Evolutionary conservation across 192 early-diverging fungal genomes (phyloP).

Genomic region (Diversispora epigaea): DNA sequence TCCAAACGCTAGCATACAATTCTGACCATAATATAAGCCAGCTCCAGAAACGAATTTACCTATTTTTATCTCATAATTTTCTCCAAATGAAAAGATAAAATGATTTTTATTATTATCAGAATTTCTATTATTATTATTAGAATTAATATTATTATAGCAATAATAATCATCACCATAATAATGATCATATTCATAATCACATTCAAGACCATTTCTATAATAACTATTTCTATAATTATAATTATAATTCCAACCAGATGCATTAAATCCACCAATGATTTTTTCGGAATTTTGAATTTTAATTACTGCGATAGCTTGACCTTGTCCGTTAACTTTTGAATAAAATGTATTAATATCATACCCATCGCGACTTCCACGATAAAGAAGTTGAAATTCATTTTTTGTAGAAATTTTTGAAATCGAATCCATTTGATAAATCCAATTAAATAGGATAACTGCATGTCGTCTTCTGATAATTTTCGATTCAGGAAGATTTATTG

Average conservation of each 20-base stretch:
- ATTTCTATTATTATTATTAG: no score
- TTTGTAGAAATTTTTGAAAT: not conserved
- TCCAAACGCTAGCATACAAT: no score
- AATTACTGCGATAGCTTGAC: not conserved
- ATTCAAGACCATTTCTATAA: no score
- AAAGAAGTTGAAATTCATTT: not conserved
- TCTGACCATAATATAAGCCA: no score
- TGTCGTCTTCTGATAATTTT: not conserved
- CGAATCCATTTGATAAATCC: not conserved
- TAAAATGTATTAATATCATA: not conserved
- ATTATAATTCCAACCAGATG: not conserved
- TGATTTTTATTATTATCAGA: no score
- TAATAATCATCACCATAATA: no score
- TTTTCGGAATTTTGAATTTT: not conserved
- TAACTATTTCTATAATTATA: no score
- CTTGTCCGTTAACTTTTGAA: slow-evolving; percentile 25
- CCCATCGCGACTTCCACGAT: slow-evolving; percentile 17
- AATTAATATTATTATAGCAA: no score
- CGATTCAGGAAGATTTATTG: not conserved
- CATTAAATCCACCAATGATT: slow-evolving; percentile 31
- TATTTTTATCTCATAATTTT: no score
- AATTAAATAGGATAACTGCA: not conserved
- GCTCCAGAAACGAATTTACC: no score
- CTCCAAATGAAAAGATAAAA: no score
- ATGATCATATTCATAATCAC: no score